Evolutionary conservation across 139 green algal species (phyloP), one percentile per base, ranked within the genome.

Genomic region (Eudorina sp.): DNA sequence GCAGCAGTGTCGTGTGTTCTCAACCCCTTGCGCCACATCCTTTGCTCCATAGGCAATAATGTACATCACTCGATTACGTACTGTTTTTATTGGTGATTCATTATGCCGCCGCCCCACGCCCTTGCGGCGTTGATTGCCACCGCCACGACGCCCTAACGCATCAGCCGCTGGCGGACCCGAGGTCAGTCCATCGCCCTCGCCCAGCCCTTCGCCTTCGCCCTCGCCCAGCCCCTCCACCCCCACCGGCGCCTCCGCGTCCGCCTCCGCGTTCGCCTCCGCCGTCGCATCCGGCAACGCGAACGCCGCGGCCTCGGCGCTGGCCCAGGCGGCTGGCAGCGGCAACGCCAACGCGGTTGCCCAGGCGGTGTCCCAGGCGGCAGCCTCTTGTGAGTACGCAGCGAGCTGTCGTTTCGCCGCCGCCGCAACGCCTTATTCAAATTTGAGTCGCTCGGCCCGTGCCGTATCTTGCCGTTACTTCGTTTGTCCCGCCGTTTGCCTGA

Each of bases 211-310:
- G 64, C 64, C 69, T 36, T 31, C 74, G 13, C 77, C 77, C 3
- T 53, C 77, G 34, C 53, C 77, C 45, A 55, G 53, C 21, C 53
- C 77, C 6, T 31, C 48, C 3, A 48, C n/a, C 25, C 23, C 76
- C 4, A 9, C 53, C 29, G 34, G 46, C 34, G 41, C 31, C 25
- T 46, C 48, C 0, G 55, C 80, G 60, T 86, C 64, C 31, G 81
- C 81, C 45, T 79, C 64, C 64, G 81, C 81, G 19, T 87, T 78
- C 64, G 64, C 81, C 43, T 68, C 46, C 62, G 81, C 81, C 19
- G 64, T 79, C 0, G 43, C 81, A 9, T 68, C 64, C 18, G 62
- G 64, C 45, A 87, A 78, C 81, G 64, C 45, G 43, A 87, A 87
- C 64, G 81, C 81, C 64, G 64, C 62, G 46, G 81, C 81, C 3